Conservation (phyloP, 2,329 filamentous ascomycete species). For the Keithomyces neogunnii region DNA sequence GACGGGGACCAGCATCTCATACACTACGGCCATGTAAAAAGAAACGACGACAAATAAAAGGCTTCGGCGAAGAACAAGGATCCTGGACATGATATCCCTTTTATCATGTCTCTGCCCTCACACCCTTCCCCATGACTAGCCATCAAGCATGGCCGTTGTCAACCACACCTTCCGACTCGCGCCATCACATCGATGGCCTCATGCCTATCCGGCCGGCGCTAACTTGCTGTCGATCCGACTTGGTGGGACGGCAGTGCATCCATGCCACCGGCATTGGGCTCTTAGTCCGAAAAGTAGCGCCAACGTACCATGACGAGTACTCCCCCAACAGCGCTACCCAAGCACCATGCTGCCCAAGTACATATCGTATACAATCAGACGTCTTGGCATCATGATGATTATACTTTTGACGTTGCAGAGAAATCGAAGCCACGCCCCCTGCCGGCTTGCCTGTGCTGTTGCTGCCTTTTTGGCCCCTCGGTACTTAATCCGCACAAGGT, state of each 20-base stretch:
- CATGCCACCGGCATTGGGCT: background rate
- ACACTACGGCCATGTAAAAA: background rate
- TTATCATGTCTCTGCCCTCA: background rate
- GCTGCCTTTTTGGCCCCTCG: too few relatives aligned
- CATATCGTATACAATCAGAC: too few relatives aligned
- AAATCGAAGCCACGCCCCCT: too few relatives aligned
- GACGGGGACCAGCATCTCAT: background rate
- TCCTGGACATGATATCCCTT: conserved; percentile 1
- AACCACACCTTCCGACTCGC: background rate
- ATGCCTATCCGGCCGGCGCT: background rate
- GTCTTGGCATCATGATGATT: too few relatives aligned
- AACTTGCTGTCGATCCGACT: conserved; percentile 5
- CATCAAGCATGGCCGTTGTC: too few relatives aligned
- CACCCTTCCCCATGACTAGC: background rate
- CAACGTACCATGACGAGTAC: background rate
- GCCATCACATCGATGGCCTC: conserved; percentile 1
- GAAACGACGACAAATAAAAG: too few relatives aligned
- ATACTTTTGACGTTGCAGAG: too few relatives aligned
- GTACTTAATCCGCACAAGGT: too few relatives aligned
- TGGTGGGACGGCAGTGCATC: background rate
- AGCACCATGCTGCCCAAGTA: too few relatives aligned
- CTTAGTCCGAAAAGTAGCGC: background rate
- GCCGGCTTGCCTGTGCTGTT: too few relatives aligned
- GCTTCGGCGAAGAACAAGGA: background rate
- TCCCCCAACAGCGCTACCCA: too few relatives aligned